A percentile compares a stretch with the other conserved stretches of the same genome.
Evolutionary conservation across 2,329 filamentous ascomycete genomes (phyloP).

Genomic region (Sclerotinia minor): DNA sequence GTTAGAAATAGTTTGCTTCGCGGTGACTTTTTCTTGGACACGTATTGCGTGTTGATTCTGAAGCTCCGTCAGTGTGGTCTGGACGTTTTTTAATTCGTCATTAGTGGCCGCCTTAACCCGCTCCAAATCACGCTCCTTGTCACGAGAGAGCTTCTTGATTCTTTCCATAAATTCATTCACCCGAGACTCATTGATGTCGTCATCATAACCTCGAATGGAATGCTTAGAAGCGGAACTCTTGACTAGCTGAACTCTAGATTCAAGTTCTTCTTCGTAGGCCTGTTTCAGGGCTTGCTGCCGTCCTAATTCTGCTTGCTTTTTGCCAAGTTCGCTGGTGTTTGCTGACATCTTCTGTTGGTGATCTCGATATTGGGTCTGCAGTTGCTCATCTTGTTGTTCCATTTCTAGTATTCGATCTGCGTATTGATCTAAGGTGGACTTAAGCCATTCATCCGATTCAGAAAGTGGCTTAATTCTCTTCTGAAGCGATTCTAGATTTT

Average conservation of each 20-base stretch:
- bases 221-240: constrained; percentile 75
- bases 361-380: constrained; percentile 64
- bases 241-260: constrained; percentile 69
- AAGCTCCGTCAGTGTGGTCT: constrained; percentile 68
- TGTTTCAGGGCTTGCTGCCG: constrained; percentile 83
- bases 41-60: constrained; percentile 72
- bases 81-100: constrained; percentile 72
- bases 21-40: constrained; percentile 71
- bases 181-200: constrained; percentile 70
- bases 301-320: constrained; percentile 66
- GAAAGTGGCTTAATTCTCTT: constrained; percentile 71
- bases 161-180: constrained; percentile 76
- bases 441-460: constrained; percentile 76
- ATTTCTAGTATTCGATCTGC: constrained; percentile 70
- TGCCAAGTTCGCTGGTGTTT: constrained; percentile 50
- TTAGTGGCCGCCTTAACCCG: constrained; percentile 71
- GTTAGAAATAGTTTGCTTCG: constrained; percentile 68
- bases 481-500: constrained; percentile 72
- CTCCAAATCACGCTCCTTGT: constrained; percentile 79
- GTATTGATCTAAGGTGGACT: constrained; percentile 72
- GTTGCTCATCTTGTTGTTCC: constrained; percentile 60
- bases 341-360: constrained; percentile 54
- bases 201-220: constrained; percentile 81
- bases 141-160: constrained; percentile 70
- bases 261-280: constrained; percentile 78